phyloP scores from a whole-genome alignment of 306 rosid species.

The Cucurbita pepo region DNA sequence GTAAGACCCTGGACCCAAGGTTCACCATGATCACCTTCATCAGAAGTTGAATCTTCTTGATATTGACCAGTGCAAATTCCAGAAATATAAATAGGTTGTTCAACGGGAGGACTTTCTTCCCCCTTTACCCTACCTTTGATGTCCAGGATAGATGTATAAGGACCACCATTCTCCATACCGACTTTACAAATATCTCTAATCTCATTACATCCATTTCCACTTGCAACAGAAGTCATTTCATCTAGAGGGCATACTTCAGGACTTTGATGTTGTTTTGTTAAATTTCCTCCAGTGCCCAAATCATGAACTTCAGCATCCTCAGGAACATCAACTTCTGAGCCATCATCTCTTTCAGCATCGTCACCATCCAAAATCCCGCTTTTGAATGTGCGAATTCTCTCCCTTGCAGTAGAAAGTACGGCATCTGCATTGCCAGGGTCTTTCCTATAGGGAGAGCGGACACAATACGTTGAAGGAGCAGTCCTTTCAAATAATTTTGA shows the following conservation, averaged over 20 bases:
- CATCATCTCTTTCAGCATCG: conserved; percentile 62
- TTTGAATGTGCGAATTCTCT: conserved; percentile 38
- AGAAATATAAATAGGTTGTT: conserved; percentile 15
- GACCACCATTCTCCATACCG: conserved; percentile 14
- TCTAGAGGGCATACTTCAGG: conserved; percentile 12
- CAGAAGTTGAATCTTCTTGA: conserved; percentile 27
- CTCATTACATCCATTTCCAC: conserved; percentile 11
- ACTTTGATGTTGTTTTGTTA: conserved; percentile 10
- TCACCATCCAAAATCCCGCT: conserved; percentile 34
- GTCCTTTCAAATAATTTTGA: conserved; percentile 71
- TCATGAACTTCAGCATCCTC: conserved; percentile 26
- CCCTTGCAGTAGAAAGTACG: conserved; percentile 52
- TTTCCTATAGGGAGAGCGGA: conserved; percentile 51
- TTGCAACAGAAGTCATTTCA: conserved; percentile 11
- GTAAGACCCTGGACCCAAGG: conserved; percentile 65
- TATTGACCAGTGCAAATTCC: conserved; percentile 7
- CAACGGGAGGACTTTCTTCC: conserved; percentile 11
- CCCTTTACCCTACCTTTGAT: conserved; percentile 10
- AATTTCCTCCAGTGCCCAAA: conserved; percentile 30
- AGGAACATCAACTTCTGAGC: conserved; percentile 7
- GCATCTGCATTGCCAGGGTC: conserved; percentile 50
- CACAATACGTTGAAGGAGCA: conserved; percentile 71
- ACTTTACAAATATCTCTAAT: conserved; percentile 17
- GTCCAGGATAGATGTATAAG: conserved; percentile 11
- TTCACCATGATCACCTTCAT: conserved; percentile 45